A percentile compares a stretch with the other conserved stretches of the same genome.
phyloP scores from a whole-genome alignment of 176 grass and related monocot genomes.

The Carex myosuroides region DNA sequence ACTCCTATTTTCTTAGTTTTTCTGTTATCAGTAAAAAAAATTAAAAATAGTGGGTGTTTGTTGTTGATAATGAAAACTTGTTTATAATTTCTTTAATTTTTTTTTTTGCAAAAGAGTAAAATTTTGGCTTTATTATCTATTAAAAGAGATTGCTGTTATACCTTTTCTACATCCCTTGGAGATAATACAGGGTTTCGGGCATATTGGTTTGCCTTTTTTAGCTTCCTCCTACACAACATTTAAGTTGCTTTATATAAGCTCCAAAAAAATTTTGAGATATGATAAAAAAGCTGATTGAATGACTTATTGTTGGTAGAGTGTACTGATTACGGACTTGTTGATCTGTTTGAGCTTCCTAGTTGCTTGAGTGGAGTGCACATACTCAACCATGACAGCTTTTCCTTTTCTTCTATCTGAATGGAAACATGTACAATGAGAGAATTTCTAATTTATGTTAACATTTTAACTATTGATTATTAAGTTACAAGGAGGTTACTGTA shows the following conservation, averaged over 20 bases:
- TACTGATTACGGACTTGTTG: neutral
- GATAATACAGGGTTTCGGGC: neutral
- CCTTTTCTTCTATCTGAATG: slow-evolving; percentile 17
- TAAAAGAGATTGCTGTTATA: neutral
- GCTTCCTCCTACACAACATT: neutral
- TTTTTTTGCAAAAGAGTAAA: neutral
- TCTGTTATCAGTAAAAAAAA: neutral
- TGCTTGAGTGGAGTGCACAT: neutral
- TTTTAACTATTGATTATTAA: neutral
- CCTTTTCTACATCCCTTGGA: neutral
- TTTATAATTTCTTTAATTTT: neutral
- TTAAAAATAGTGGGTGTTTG: neutral
- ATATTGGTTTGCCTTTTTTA: neutral
- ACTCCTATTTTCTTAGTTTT: neutral
- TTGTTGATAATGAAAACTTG: neutral
- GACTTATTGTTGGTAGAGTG: neutral
- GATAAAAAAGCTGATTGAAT: neutral
- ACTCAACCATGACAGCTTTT: neutral
- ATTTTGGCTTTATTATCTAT: neutral
- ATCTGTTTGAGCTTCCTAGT: neutral
- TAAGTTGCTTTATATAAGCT: neutral
- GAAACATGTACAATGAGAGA: neutral
- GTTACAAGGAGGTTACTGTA: neutral
- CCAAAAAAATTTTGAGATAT: neutral
- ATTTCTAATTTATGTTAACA: neutral